Evolutionary conservation across 345 rosid genomes (phyloP).

Genomic region (Eucalyptus urophylla): DNA sequence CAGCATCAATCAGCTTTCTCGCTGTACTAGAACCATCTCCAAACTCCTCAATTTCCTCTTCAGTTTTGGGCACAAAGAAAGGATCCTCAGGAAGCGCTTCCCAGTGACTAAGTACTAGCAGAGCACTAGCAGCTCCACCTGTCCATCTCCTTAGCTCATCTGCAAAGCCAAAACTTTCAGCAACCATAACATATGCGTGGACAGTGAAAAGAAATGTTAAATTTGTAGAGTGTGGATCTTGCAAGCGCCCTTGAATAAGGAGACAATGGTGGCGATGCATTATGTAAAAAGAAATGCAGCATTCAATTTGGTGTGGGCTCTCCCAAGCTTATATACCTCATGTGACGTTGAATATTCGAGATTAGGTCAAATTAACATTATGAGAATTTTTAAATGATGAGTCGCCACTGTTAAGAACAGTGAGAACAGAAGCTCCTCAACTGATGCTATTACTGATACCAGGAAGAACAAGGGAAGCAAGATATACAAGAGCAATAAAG

Average conservation of each 20-base stretch:
- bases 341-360: too few species aligned
- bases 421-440: too few species aligned
- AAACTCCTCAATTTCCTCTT: constrained; percentile 80
- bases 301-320: too few species aligned
- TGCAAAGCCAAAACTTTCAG: constrained; percentile 84
- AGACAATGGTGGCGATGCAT: neutral
- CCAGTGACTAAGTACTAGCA: constrained; percentile 86
- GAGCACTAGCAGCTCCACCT: constrained; percentile 74
- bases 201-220: constrained; percentile 22
- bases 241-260: neutral
- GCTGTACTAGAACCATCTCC: constrained; percentile 87
- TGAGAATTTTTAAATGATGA: too few species aligned
- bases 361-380: too few species aligned
- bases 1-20: constrained; percentile 69
- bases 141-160: constrained; percentile 74
- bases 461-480: too few species aligned
- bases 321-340: too few species aligned
- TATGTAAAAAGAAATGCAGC: too few species aligned
- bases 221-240: neutral
- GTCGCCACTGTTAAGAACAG: too few species aligned
- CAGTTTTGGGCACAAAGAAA: constrained; percentile 79
- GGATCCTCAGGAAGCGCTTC: constrained; percentile 82
- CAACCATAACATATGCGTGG: constrained; percentile 72
- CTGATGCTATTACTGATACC: too few species aligned
- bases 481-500: too few species aligned